Conservation (phyloP, 2,329 filamentous ascomycete species). For the Microdochium bolleyi region DNA sequence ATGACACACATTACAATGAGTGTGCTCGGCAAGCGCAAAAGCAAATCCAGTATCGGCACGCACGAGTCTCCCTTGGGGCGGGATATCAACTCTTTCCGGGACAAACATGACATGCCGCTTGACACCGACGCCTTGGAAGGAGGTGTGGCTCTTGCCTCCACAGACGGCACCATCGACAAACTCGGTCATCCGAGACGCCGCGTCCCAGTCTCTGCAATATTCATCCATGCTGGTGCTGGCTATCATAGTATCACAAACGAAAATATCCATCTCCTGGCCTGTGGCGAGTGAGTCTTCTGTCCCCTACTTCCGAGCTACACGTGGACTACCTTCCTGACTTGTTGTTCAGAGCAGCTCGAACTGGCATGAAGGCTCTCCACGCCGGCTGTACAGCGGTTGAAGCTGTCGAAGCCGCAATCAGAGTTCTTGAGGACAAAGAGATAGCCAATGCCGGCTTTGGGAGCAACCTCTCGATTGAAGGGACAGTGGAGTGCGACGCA, state of each 20-base stretch:
- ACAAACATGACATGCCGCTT: too few species aligned
- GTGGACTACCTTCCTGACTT: constrained; percentile 4
- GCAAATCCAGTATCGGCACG: too few species aligned
- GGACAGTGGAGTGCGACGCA: constrained; percentile 89
- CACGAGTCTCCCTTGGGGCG: too few species aligned
- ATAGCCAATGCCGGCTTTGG: constrained; percentile 96
- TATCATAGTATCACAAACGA: constrained; percentile 90
- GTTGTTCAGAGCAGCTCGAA: constrained; percentile 63
- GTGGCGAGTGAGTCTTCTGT: constrained; percentile 63
- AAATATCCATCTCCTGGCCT: constrained; percentile 73
- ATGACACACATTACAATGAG: too few species aligned
- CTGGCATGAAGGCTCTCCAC: constrained; percentile 74
- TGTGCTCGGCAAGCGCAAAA: too few species aligned
- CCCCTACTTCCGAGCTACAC: neutral
- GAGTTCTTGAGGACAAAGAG: constrained; percentile 82
- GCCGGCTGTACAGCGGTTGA: constrained; percentile 75
- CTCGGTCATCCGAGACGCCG: neutral
- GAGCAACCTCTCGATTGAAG: constrained; percentile 87
- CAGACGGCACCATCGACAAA: neutral
- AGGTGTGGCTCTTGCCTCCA: neutral
- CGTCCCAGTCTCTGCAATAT: constrained; percentile 56
- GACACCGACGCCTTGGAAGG: too few species aligned
- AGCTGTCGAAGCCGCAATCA: constrained; percentile 83
- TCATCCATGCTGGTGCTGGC: constrained; percentile 91
- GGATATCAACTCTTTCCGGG: too few species aligned